Conservation (phyloP, 179 eudicot species). For the Silene noctiflora region DNA sequence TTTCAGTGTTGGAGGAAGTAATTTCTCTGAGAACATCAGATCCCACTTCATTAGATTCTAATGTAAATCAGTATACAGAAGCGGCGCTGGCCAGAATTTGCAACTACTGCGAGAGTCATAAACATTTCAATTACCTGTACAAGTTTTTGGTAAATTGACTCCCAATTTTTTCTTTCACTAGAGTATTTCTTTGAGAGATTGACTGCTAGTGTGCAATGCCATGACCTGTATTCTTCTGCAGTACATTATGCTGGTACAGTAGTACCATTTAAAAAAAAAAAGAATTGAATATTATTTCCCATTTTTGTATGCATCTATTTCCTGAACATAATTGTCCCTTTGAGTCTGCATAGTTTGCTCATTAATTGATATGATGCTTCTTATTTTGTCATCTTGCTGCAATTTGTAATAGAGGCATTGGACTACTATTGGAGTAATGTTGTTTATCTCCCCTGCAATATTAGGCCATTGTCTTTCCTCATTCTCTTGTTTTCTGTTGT, state of each 20-base stretch:
- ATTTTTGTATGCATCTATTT: not conserved
- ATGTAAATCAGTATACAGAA: constrained; percentile 58
- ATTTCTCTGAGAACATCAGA: constrained; percentile 60
- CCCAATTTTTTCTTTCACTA: not conserved
- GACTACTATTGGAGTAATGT: too few species aligned
- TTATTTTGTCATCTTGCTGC: constrained; percentile 7
- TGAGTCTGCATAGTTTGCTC: not conserved
- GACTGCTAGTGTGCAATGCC: not conserved
- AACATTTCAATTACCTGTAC: constrained; percentile 85
- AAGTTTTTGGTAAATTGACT: constrained; percentile 63
- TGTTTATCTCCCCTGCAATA: not conserved
- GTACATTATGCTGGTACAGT: not conserved
- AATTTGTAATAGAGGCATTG: not conserved
- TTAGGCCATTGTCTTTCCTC: not conserved
- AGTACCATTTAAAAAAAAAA: not conserved
- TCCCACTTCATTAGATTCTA: constrained; percentile 39
- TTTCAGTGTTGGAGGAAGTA: constrained; percentile 86
- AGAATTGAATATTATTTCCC: not conserved
- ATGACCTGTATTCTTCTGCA: not conserved
- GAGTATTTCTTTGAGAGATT: not conserved
- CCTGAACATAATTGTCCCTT: not conserved
- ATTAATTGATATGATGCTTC: not conserved
- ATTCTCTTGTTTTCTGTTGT: not conserved
- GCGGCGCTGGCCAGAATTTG: constrained; percentile 86
- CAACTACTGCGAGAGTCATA: constrained; percentile 77